Percentiles rank a stretch among this genome's conserved stretches.
Evolutionary conservation across 2,329 filamentous ascomycete species (phyloP).

Genomic region (Trichoderma polysporum): DNA sequence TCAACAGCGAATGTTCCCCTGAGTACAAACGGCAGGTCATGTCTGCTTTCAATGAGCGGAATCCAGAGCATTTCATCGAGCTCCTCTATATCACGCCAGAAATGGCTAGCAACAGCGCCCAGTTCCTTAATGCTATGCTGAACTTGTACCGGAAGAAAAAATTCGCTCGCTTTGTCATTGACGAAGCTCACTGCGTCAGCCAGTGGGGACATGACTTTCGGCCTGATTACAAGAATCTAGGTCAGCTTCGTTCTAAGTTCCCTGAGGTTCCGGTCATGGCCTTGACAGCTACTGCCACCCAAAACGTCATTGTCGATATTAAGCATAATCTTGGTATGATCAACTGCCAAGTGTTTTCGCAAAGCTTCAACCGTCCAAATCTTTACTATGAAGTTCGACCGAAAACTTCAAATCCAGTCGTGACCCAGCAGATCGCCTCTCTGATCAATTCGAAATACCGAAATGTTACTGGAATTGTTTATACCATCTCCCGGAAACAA

Average conservation of each 20-base stretch:
- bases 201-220: conserved; percentile 99
- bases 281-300: conserved; percentile 89
- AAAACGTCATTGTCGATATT: conserved; percentile 88
- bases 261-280: conserved; percentile 87
- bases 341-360: conserved; percentile 74
- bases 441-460: conserved; percentile 70
- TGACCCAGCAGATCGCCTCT: conserved; percentile 51
- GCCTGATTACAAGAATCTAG: conserved; percentile 88
- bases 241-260: conserved; percentile 69
- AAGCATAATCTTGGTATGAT: conserved; percentile 86
- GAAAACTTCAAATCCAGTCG: conserved; percentile 61
- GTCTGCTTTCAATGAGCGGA: conserved; percentile 57
- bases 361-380: conserved; percentile 98
- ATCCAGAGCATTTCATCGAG: conserved; percentile 76
- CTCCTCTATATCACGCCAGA: conserved; percentile 95
- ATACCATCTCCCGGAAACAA: conserved; percentile 81
- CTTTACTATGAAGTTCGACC: conserved; percentile 79
- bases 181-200: conserved; percentile 98
- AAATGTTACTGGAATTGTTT: conserved; percentile 83
- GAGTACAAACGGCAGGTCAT: conserved; percentile 67
- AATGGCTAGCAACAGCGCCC: conserved; percentile 82
- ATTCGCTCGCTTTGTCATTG: conserved; percentile 89
- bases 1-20: conserved; percentile 72
- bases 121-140: conserved; percentile 65
- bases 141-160: conserved; percentile 67